A percentile compares a stretch with the other conserved stretches of the same genome.
Evolutionary conservation across 441 rosid genomes (phyloP).

Genomic region (Geranium incanum): DNA sequence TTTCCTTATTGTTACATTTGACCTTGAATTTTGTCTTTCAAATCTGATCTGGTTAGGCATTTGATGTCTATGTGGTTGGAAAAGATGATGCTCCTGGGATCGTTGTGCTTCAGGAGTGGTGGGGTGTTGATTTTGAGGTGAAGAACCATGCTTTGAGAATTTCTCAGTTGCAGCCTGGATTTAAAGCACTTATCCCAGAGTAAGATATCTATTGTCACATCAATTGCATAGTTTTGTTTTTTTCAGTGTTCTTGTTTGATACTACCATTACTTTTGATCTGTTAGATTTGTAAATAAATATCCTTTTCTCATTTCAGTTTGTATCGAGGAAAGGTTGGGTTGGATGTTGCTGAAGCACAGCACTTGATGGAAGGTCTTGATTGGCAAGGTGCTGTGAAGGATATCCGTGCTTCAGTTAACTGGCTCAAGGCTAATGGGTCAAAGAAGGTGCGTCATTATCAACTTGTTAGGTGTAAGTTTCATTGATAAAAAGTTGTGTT

Average conservation of each 20-base stretch:
- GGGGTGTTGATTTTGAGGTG: conserved; percentile 95
- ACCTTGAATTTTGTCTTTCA: neutral
- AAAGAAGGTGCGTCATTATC: conserved; percentile 45
- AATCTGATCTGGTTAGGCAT: conserved; percentile 37
- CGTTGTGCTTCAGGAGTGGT: conserved; percentile 94
- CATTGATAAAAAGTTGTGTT: too few species aligned
- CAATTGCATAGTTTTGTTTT: neutral
- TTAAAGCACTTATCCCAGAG: conserved; percentile 89
- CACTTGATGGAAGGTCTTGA: conserved; percentile 90
- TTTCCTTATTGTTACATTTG: neutral
- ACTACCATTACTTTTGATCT: neutral
- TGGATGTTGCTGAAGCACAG: conserved; percentile 87
- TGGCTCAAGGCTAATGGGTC: conserved; percentile 92
- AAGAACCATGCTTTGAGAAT: conserved; percentile 84
- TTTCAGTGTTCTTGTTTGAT: neutral
- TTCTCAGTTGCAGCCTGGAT: conserved; percentile 74
- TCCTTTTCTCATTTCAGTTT: conserved; percentile 33
- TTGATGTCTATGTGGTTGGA: conserved; percentile 85
- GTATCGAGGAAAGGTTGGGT: conserved; percentile 89
- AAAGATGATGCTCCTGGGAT: conserved; percentile 88
- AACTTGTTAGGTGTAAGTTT: neutral
- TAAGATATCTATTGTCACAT: conserved; percentile 21
- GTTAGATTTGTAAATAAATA: neutral
- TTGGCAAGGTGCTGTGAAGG: conserved; percentile 91
- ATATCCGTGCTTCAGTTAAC: conserved; percentile 65